Evolutionary conservation across 2,329 filamentous ascomycete species (phyloP).

Genomic region (Lachnellula cervina): DNA sequence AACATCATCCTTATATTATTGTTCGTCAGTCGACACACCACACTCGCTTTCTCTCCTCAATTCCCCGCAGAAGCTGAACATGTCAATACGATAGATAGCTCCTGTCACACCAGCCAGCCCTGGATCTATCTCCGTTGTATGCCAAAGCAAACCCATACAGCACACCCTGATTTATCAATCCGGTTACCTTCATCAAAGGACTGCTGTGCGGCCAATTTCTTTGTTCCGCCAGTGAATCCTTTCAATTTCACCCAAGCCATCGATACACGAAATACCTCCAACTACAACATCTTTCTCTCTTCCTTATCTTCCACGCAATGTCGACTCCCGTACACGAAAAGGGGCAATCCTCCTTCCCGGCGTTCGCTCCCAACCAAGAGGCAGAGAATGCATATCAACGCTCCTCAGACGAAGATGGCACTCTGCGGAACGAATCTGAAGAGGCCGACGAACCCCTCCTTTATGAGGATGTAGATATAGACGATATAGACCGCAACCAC

Average conservation of each 20-base stretch:
- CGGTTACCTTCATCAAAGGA: background rate
- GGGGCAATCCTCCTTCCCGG: conserved; percentile 31
- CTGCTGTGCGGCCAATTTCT: conserved; percentile 5
- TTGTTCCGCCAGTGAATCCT: background rate
- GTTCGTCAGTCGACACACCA: background rate
- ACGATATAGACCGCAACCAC: conserved; percentile 35
- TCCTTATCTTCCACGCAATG: conserved; percentile 15
- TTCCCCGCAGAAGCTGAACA: too few relatives aligned
- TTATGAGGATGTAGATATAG: conserved; percentile 16
- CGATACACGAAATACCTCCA: background rate
- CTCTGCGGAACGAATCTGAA: conserved; percentile 10
- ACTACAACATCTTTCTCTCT: background rate
- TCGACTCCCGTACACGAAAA: conserved; percentile 27
- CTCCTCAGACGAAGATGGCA: conserved; percentile 32
- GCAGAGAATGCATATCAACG: conserved; percentile 12
- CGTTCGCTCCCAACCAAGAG: conserved; percentile 20
- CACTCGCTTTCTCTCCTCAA: conserved; percentile 9
- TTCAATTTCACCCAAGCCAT: background rate
- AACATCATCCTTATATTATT: background rate
- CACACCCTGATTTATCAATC: background rate
- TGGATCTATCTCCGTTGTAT: too few relatives aligned
- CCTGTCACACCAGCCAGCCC: too few relatives aligned
- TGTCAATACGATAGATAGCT: too few relatives aligned
- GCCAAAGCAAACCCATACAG: too few relatives aligned
- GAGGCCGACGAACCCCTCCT: too few relatives aligned